Evolutionary conservation across 140 eudicot species (phyloP), one percentile per base, ranked within the genome.

Genomic region (Cichorium intybus): DNA sequence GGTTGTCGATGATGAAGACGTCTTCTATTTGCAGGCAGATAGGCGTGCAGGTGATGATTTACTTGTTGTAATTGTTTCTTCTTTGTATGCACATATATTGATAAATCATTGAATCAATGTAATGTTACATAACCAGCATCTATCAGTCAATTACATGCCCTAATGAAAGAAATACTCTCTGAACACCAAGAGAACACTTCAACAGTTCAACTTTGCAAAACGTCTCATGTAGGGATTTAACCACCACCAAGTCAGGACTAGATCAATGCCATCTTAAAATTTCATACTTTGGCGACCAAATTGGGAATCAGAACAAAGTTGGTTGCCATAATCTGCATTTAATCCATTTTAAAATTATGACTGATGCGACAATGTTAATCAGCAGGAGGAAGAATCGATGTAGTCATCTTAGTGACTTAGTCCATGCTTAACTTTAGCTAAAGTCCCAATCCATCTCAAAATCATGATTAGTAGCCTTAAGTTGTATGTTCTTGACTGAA

Each of bases 1-100:
- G 20, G 24, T 27, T 72, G 72, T 46, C 27, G 85, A 80, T 52
- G 84, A 80, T 72, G 89, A 84, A 16, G 83, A 35, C 10, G 43
- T 35, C 14, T 35, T 35, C 43, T 35, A 14, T 35, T 35, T 10
- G 12, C 12, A 35, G 14, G 43, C 9, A 2, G 43, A 82, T 75
- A 23, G 18, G 58, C 72, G 24, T 39, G 35, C n/a, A 50, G 93
- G 85, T 81, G 68, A 27, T 8, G 21, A 31, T 29, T 31, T 53
- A 35, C 5, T 64, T 35, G 12, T 41, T 12, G 56, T 49, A 55
- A 17, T 43, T 24, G 22, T 35, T 43, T 45, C 17, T 31, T 6
- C 6, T 31, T 31, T 31, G 10, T 31, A 31, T 31, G 37, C 7
- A 31, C 24, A 45, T 45, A 3, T 56, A 18, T 49, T 48, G 48